Conservation (phyloP, 768 basidiomycete species). For the Hericium erinaceus region DNA sequence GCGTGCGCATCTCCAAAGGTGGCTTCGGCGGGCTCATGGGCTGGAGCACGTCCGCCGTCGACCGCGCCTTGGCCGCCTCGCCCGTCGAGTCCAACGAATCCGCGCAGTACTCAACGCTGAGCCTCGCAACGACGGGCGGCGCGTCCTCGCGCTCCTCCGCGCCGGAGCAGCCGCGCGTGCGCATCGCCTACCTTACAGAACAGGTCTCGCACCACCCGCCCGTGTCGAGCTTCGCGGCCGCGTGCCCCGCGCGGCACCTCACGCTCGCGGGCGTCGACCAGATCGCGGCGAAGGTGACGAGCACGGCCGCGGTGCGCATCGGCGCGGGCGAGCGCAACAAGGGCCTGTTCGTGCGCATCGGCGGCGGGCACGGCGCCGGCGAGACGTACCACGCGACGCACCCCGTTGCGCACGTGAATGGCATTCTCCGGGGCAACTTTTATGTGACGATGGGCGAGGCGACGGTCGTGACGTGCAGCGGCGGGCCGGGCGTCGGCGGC, state of each 20-base stretch:
- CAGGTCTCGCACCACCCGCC: conserved; percentile 98
- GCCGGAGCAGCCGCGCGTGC: conserved; percentile 32
- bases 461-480: conserved; percentile 72
- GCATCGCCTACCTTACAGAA: conserved; percentile 80
- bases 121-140: conserved; percentile 28
- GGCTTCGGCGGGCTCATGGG: conserved; percentile 49
- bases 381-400: conserved; percentile 86
- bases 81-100: conserved; percentile 37
- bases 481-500: conserved; percentile 37
- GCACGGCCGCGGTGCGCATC: conserved; percentile 69
- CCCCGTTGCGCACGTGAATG: conserved; percentile 85
- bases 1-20: conserved; percentile 44
- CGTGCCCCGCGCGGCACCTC: conserved; percentile 64
- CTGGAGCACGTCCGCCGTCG: conserved; percentile 35
- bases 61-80: conserved; percentile 49
- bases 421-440: conserved; percentile 83
- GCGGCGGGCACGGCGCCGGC: conserved; percentile 63
- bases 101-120: conserved; percentile 54
- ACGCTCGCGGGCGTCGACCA: conserved; percentile 83
- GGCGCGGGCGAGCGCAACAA: conserved; percentile 77
- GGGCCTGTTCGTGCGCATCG: conserved; percentile 79
- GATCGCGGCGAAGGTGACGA: conserved; percentile 86
- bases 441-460: conserved; percentile 83
- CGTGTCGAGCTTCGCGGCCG: conserved; percentile 74
- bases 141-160: conserved; percentile 13